These are phyloP conservation scores for Aspergillus sp. DNA, from an alignment of 2,329 filamentous ascomycete genomes.

Conservation along the genomic window DNA sequence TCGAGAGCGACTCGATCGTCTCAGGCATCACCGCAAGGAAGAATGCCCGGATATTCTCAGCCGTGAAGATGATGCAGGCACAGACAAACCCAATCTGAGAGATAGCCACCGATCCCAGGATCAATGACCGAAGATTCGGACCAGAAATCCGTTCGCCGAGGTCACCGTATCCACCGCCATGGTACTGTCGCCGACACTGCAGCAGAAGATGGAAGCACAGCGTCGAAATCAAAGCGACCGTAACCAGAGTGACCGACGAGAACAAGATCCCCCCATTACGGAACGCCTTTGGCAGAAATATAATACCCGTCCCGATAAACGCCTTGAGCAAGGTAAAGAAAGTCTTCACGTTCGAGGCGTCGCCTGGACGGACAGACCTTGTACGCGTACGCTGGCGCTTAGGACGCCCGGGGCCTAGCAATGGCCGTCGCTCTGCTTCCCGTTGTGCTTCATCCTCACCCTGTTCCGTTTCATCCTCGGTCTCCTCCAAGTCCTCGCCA, in stretches of 20 bases:
- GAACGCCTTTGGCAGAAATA: constrained; percentile 79
- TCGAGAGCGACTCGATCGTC: constrained; percentile 50
- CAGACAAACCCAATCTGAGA: constrained; percentile 79
- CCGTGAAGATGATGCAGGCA: constrained; percentile 73
- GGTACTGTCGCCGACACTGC: constrained; percentile 58
- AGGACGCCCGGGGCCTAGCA: constrained; percentile 56
- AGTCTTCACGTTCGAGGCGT: constrained; percentile 68
- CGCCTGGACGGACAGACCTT: constrained; percentile 51
- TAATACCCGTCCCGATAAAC: constrained; percentile 77
- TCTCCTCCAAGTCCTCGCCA: constrained; percentile 65
- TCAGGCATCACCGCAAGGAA: constrained; percentile 60
- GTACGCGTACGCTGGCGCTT: constrained; percentile 58
- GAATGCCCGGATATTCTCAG: constrained; percentile 71
- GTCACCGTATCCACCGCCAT: constrained; percentile 73
- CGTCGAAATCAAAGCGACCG: constrained; percentile 66
- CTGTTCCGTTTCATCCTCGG: constrained; percentile 55
- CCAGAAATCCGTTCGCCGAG: constrained; percentile 68
- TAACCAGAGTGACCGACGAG: constrained; percentile 66
- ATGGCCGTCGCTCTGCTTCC: constrained; percentile 56
- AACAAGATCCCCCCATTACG: constrained; percentile 76
- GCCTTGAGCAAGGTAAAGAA: constrained; percentile 79
- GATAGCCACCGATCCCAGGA: constrained; percentile 68
- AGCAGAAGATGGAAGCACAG: constrained; percentile 72
- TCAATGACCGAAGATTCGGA: constrained; percentile 61
- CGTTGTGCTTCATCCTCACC: constrained; percentile 50